Conservation (phyloP, 1,139 yeast genomes). For the Zygoascus sp. region DNA sequence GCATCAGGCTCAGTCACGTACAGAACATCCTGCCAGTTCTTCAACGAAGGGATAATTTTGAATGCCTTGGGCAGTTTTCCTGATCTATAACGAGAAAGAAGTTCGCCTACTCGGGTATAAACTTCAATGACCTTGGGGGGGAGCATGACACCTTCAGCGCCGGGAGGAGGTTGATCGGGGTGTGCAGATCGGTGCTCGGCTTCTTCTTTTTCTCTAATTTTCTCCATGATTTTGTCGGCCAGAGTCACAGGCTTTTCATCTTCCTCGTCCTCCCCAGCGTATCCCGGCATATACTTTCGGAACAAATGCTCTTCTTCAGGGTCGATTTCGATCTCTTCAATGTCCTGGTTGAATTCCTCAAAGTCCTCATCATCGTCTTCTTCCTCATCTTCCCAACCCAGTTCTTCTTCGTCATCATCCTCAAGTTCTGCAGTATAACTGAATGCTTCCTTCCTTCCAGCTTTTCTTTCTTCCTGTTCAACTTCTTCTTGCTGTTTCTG, state of each 20-base stretch:
- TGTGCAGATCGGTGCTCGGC: slow-evolving; percentile 23
- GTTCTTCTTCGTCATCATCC: slow-evolving; percentile 27
- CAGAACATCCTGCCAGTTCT: slow-evolving; percentile 92
- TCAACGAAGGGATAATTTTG: slow-evolving; percentile 87
- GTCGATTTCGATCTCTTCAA: slow-evolving; percentile 47
- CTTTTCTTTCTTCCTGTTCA: slow-evolving; percentile 53
- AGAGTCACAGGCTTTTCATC: slow-evolving; percentile 52
- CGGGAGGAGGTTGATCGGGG: slow-evolving; percentile 23
- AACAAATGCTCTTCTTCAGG: slow-evolving; percentile 41
- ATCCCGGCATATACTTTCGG: slow-evolving; percentile 36
- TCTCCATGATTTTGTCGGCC: slow-evolving; percentile 90
- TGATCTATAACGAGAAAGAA: slow-evolving; percentile 85
- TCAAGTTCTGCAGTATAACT: slow-evolving; percentile 26
- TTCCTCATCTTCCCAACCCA: slow-evolving; percentile 35
- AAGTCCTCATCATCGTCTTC: slow-evolving; percentile 43
- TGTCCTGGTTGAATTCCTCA: slow-evolving; percentile 51
- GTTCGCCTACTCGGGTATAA: slow-evolving; percentile 84
- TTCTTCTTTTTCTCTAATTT: slow-evolving; percentile 68
- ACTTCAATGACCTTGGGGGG: slow-evolving; percentile 97
- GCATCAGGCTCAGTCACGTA: slow-evolving; percentile 86
- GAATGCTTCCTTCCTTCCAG: slow-evolving; percentile 23
- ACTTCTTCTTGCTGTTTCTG: slow-evolving; percentile 89
- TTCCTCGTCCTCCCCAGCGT: slow-evolving; percentile 66
- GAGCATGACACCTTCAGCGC: slow-evolving; percentile 55
- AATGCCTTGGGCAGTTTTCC: slow-evolving; percentile 94